Percentiles rank a stretch among this genome's conserved stretches.
These are phyloP conservation scores for Cryptococcus floricola DNA, from an alignment of 1,284 basidiomycete species.

Conservation along the genomic window DNA sequence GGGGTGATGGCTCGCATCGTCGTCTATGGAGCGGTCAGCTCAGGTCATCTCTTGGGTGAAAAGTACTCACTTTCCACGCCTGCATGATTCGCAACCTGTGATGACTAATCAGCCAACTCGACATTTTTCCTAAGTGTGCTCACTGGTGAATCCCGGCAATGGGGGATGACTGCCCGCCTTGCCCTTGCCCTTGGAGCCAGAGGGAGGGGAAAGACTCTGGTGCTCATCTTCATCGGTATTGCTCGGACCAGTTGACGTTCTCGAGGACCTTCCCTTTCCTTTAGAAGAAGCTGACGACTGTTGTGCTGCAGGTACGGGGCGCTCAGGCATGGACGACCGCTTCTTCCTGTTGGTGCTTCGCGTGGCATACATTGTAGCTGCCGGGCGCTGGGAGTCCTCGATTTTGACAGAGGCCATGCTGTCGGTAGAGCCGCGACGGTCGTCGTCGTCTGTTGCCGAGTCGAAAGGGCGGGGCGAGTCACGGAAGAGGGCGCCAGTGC, in stretches of 20 bases:
- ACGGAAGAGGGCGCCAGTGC: neutral
- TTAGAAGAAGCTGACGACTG: neutral
- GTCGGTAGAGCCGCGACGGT: neutral
- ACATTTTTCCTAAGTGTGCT: neutral
- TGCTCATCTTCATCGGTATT: constrained; percentile 9
- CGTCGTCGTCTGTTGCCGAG: neutral
- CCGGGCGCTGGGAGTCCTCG: neutral
- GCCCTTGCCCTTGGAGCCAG: constrained; percentile 1
- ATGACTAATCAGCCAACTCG: neutral
- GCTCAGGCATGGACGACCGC: constrained; percentile 6
- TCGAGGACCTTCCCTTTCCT: constrained; percentile 1
- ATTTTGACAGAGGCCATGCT: neutral
- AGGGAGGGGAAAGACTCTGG: neutral
- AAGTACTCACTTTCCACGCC: constrained; percentile 20
- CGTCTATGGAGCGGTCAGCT: constrained; percentile 18
- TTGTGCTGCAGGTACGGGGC: neutral
- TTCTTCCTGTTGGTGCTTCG: neutral
- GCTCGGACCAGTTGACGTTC: neutral
- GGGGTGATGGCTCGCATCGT: constrained; percentile 42
- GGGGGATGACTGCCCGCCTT: constrained; percentile 1
- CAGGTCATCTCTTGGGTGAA: neutral
- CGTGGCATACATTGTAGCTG: too few relatives aligned
- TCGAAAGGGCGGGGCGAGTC: neutral
- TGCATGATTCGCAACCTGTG: constrained; percentile 20
- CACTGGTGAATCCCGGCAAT: constrained; percentile 12